Evolutionary conservation across 345 rosid genomes (phyloP).

Genomic region (Kernera saxatilis): DNA sequence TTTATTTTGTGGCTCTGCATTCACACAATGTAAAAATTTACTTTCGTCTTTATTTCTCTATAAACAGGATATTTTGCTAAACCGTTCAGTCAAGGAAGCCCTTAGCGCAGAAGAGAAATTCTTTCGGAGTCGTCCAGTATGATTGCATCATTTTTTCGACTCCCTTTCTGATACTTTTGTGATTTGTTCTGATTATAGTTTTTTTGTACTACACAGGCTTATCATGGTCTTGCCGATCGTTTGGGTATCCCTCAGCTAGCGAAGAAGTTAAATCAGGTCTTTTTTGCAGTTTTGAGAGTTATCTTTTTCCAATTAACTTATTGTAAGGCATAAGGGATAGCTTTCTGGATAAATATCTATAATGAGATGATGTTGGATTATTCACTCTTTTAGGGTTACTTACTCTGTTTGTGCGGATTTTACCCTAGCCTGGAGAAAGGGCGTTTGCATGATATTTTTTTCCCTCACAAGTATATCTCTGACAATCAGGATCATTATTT

Average conservation of each 20-base stretch:
- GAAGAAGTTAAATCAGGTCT: constrained; percentile 66
- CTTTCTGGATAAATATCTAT: background rate
- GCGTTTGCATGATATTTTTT: background rate
- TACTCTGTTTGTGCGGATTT: background rate
- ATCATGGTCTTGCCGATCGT: constrained; percentile 53
- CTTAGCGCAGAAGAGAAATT: constrained; percentile 48
- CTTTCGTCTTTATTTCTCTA: background rate
- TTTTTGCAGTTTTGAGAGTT: background rate
- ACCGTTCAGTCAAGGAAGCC: constrained; percentile 54
- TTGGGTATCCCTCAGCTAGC: constrained; percentile 70
- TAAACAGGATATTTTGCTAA: constrained; percentile 51
- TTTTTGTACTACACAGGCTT: constrained; percentile 39
- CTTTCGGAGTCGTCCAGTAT: constrained; percentile 50
- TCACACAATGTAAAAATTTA: background rate
- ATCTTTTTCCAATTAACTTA: background rate
- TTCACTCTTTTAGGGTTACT: background rate
- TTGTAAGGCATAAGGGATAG: background rate
- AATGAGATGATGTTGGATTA: background rate
- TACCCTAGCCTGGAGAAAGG: background rate
- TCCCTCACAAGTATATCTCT: background rate
- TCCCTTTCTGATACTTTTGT: constrained; percentile 17
- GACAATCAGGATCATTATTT: background rate
- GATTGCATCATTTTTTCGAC: constrained; percentile 4
- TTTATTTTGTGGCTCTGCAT: constrained; percentile 6
- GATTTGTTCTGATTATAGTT: background rate